Evolutionary conservation across 805 yeast genomes (phyloP).

Genomic region (Starmerella sirachaensis): DNA sequence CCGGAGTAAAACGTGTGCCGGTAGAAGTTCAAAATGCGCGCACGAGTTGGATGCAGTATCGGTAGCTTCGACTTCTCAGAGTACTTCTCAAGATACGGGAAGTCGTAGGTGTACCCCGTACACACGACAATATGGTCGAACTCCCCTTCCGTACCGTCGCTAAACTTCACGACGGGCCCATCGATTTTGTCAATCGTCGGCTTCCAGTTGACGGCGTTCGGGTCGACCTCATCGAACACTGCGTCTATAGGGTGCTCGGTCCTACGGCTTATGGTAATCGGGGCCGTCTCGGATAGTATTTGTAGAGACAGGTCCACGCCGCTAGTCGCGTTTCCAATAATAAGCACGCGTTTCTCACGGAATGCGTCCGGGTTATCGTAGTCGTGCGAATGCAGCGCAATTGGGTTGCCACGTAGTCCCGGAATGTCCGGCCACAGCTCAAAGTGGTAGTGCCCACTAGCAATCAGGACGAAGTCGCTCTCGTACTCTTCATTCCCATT

Average conservation of each 20-base stretch:
- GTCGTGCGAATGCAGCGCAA: conserved; percentile 44
- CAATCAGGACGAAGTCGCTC: conserved; percentile 48
- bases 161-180: conserved; percentile 34
- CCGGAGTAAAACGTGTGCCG: conserved; percentile 44
- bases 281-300: conserved; percentile 34
- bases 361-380: conserved; percentile 40
- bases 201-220: conserved; percentile 30
- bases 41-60: conserved; percentile 31
- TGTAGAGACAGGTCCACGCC: conserved; percentile 65
- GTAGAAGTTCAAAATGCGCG: conserved; percentile 41
- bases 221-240: conserved; percentile 27
- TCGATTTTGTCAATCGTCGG: conserved; percentile 25
- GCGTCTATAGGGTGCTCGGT: conserved; percentile 31
- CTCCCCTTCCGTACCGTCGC: conserved; percentile 36
- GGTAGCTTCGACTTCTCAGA: conserved; percentile 14
- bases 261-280: conserved; percentile 40
- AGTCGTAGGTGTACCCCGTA: conserved; percentile 60
- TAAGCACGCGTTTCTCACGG: conserved; percentile 36
- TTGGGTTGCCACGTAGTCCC: conserved; percentile 29
- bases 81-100: conserved; percentile 41
- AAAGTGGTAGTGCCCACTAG: conserved; percentile 51
- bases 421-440: conserved; percentile 46
- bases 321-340: conserved; percentile 65
- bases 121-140: conserved; percentile 55
- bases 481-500: conserved; percentile 21